A percentile compares a stretch with the other conserved stretches of the same genome.
phyloP scores from a whole-genome alignment of 192 early-diverging fungal genomes.

The Hyaloraphidium curvatum region DNA sequence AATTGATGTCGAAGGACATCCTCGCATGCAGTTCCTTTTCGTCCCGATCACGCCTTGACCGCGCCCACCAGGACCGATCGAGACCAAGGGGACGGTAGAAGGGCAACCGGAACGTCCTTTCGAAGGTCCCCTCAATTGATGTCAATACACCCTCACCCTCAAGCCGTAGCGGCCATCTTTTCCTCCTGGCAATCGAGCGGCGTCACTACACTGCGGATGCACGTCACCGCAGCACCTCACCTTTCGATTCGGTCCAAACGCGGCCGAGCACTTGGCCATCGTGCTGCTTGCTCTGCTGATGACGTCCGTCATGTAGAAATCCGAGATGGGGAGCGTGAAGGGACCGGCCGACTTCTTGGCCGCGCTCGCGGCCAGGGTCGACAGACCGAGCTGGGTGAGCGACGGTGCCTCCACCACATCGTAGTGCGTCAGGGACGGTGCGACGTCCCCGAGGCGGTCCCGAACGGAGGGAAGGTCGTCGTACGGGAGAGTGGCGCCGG shows the following conservation, averaged over 20 bases:
- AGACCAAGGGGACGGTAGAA: too few species aligned
- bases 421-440: constrained; percentile 60
- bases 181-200: too few species aligned
- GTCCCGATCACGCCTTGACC: too few species aligned
- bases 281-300: constrained; percentile 81
- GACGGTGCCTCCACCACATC: constrained; percentile 37
- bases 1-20: constrained; percentile 32
- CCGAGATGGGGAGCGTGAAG: constrained; percentile 46
- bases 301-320: constrained; percentile 90
- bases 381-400: constrained; percentile 43
- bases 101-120: too few species aligned
- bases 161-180: too few species aligned
- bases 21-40: too few species aligned
- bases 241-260: too few species aligned
- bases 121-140: too few species aligned
- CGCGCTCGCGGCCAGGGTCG: constrained; percentile 19
- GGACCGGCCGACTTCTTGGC: constrained; percentile 11
- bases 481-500: constrained; percentile 68
- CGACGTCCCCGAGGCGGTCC: constrained; percentile 68
- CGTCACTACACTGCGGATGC: too few species aligned
- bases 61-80: too few species aligned
- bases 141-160: too few species aligned
- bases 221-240: too few species aligned
- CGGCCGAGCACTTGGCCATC: constrained; percentile 95
- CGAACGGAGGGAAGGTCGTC: constrained; percentile 67